Percentiles rank a stretch among this genome's conserved stretches.
These are phyloP conservation scores for Penicillium capsulatum DNA, from an alignment of 2,329 filamentous ascomycete genomes.

Conservation along the genomic window DNA sequence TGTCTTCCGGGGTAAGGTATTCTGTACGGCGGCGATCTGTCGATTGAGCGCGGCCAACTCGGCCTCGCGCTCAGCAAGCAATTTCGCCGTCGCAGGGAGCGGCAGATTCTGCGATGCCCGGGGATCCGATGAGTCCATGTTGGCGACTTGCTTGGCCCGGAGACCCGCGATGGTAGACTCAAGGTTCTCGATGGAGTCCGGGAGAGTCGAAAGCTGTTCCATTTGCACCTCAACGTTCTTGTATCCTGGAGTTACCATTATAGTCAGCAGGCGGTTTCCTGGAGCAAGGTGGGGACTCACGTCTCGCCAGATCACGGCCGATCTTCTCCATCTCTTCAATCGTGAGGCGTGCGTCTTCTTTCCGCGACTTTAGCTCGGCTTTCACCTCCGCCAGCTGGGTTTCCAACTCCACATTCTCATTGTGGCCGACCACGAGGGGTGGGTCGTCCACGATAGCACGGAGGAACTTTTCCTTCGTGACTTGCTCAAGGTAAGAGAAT, in stretches of 20 bases:
- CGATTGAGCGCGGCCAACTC: conserved; percentile 41
- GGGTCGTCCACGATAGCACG: conserved; percentile 87
- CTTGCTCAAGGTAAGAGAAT: conserved; percentile 96
- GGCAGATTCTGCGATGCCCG: conserved; percentile 39
- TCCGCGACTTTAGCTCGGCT: conserved; percentile 70
- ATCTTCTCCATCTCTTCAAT: conserved; percentile 68
- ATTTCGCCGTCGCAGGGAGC: conserved; percentile 38
- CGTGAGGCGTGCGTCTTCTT: conserved; percentile 70
- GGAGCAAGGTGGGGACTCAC: too few species aligned
- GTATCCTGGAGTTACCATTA: too few species aligned
- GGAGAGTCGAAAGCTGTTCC: conserved; percentile 49
- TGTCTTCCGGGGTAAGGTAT: conserved; percentile 41
- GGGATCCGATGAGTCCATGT: conserved; percentile 54
- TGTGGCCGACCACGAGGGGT: conserved; percentile 74
- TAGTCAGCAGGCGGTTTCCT: too few species aligned
- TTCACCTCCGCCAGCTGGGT: conserved; percentile 66
- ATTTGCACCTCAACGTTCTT: conserved; percentile 53
- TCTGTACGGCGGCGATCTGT: conserved; percentile 43
- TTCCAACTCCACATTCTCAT: conserved; percentile 77
- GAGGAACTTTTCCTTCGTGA: conserved; percentile 97
- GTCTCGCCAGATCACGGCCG: conserved; percentile 60
- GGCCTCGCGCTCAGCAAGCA: conserved; percentile 40
- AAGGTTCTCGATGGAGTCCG: conserved; percentile 50
- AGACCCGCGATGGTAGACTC: conserved; percentile 49
- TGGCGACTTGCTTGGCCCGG: conserved; percentile 55